Percentiles rank a stretch among this genome's conserved stretches.
Evolutionary conservation across 2,329 filamentous ascomycete species (phyloP).

Genomic region (Kalmusia sp.): DNA sequence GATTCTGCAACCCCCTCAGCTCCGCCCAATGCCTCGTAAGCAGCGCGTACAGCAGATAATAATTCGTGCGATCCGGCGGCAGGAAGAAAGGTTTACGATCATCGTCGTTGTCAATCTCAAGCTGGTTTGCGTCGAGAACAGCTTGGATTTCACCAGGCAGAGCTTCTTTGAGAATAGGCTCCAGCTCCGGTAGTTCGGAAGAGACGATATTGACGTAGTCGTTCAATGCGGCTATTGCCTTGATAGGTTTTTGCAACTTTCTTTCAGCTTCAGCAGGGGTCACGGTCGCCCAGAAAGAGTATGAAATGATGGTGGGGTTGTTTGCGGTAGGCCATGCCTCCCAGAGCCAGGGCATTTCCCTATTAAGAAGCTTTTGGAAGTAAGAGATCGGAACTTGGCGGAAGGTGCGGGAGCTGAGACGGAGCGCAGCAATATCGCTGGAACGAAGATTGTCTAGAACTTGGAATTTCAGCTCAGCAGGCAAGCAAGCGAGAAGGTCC

Average conservation of each 20-base stretch:
- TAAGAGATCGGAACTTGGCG: constrained; percentile 23
- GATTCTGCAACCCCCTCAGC: constrained; percentile 12
- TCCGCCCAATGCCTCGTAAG: constrained; percentile 13
- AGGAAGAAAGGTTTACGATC: constrained; percentile 9
- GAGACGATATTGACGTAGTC: constrained; percentile 10
- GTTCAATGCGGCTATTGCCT: neutral
- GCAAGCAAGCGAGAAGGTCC: constrained; percentile 25
- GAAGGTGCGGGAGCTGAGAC: constrained; percentile 26
- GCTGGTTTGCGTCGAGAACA: neutral
- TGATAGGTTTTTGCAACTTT: neutral
- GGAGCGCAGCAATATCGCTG: constrained; percentile 26
- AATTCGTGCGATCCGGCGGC: constrained; percentile 9
- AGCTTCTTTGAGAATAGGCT: neutral
- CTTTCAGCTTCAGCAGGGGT: neutral
- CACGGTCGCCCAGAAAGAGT: constrained; percentile 12
- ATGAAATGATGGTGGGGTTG: constrained; percentile 3
- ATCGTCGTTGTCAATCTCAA: neutral
- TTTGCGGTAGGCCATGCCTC: constrained; percentile 18
- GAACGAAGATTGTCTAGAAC: constrained; percentile 23
- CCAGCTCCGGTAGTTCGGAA: constrained; percentile 16
- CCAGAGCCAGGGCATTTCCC: constrained; percentile 35
- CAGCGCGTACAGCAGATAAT: constrained; percentile 10
- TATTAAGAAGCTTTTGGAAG: constrained; percentile 23
- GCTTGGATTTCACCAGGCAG: neutral
- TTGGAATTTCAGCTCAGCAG: constrained; percentile 22